phyloP scores from a whole-genome alignment of 2,329 filamentous ascomycete species.

The Penicillium sumatraense region DNA sequence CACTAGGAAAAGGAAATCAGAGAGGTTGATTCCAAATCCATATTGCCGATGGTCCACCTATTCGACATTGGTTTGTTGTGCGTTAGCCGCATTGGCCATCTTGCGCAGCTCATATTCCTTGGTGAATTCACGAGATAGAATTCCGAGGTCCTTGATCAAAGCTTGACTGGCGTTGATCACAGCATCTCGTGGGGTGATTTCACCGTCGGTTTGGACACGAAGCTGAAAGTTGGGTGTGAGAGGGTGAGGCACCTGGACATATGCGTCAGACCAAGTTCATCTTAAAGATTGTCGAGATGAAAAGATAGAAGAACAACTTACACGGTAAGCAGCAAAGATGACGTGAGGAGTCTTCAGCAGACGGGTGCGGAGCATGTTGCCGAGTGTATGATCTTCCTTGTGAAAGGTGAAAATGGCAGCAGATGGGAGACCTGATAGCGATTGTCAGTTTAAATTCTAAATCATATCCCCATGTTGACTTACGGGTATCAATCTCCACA shows the following conservation, averaged over 20 bases:
- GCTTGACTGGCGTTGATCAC: conserved; percentile 80
- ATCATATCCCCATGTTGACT: conserved; percentile 41
- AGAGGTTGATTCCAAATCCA: not conserved
- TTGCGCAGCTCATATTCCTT: conserved; percentile 89
- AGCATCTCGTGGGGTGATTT: conserved; percentile 85
- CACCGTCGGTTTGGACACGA: conserved; percentile 89
- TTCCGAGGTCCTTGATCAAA: conserved; percentile 78
- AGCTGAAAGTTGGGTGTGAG: conserved; percentile 65
- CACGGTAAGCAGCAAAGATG: conserved; percentile 89
- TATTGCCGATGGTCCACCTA: conserved; percentile 18
- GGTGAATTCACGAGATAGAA: conserved; percentile 84
- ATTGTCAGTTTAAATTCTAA: conserved; percentile 15
- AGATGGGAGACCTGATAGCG: conserved; percentile 78
- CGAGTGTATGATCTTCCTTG: conserved; percentile 96
- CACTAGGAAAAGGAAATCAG: not conserved
- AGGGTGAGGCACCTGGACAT: conserved; percentile 48
- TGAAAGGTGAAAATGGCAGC: conserved; percentile 94
- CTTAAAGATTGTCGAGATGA: not conserved
- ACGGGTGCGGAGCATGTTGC: conserved; percentile 83
- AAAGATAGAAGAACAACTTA: conserved; percentile 44
- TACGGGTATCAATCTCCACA: conserved; percentile 86
- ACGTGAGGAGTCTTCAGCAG: conserved; percentile 84
- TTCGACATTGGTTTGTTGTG: conserved; percentile 44
- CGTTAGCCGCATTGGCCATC: conserved; percentile 70
- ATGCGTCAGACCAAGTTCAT: not conserved